These are phyloP conservation scores for Beta macrorhiza DNA, from an alignment of 179 eudicot species.

Conservation along the genomic window DNA sequence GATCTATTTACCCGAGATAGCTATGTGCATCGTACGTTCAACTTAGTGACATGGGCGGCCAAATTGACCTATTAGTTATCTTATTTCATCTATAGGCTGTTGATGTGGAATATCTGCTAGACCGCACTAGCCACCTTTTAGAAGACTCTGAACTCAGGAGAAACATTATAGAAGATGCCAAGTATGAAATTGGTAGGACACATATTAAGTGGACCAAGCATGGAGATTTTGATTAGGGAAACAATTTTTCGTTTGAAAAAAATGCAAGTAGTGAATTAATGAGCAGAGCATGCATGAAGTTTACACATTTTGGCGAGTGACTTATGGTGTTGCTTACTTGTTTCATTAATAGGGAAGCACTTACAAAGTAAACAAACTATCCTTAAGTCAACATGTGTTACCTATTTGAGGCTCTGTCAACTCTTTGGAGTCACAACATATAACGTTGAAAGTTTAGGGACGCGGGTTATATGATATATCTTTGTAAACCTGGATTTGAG, in stretches of 20 bases:
- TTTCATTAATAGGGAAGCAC: not conserved
- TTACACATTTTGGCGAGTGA: too few species aligned
- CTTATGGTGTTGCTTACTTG: too few species aligned
- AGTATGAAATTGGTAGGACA: not conserved
- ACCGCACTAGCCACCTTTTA: not conserved
- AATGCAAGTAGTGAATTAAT: not conserved
- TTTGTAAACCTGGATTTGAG: not conserved
- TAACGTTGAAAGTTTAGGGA: not conserved
- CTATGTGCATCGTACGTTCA: too few species aligned
- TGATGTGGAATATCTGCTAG: not conserved
- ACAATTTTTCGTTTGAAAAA: not conserved
- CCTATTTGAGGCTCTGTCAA: not conserved
- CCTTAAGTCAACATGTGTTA: not conserved
- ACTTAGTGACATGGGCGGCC: not conserved
- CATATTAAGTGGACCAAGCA: not conserved
- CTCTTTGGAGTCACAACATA: not conserved
- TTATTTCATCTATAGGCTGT: not conserved
- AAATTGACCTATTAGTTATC: not conserved
- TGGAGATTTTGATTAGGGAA: not conserved
- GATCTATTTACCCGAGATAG: too few species aligned
- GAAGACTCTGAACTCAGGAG: not conserved
- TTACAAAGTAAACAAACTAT: not conserved
- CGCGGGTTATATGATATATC: not conserved
- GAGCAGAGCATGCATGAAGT: too few species aligned
- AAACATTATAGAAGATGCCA: not conserved